Evolutionary conservation across 2,329 filamentous ascomycete genomes (phyloP), one percentile per base, ranked within the genome.

Genomic region (Beauveria rudraprayagi): DNA sequence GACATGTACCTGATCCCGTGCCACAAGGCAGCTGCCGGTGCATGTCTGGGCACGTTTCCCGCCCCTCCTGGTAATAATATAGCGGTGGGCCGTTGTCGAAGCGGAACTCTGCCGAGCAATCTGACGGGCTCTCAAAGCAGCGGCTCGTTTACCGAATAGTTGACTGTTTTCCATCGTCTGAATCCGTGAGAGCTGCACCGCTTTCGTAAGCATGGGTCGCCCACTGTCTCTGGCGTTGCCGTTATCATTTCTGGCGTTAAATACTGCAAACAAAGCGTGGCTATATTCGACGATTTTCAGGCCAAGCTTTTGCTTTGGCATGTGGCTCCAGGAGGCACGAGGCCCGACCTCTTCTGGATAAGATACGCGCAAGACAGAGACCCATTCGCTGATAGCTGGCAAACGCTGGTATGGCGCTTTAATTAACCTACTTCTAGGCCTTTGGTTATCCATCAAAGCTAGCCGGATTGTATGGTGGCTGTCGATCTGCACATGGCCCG

Each of bases 1-100:
- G 43, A 37, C 19, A 47, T 24, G 24, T 28, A 44, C 19, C 34
- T 58, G 56, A 58, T 58, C 56, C 56, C 56, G 56, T 58, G 56
- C 56, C 56, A 30, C 56, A 51, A 58, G 47, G 30, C 30, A 50
- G 56, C 56, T 58, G 56, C 56, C 24, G 56, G 56, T 58, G 46
- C 47, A 51, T 58, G 34, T 58, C 46, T 51, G 17, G 56, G 46
- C 34, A 30, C 37, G 37, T 34, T 17, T 37, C 43, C 34, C 34
- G 46, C 56, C 43, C 56, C 46, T 44, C 34, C 10, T 44, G 24
- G 22, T 37, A 51, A 51, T 58, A 34, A 51, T 58, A 34, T 43
- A 48, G 46, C 34, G 28, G 56, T 58, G 47, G 56, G 34, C 46
- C 56, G 47, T 43, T 43, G 34, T 43, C 30, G 46, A 51, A 41